A percentile compares a stretch with the other conserved stretches of the same genome.
Conservation (phyloP, 306 rosid species). For the Benincasa hispida region DNA sequence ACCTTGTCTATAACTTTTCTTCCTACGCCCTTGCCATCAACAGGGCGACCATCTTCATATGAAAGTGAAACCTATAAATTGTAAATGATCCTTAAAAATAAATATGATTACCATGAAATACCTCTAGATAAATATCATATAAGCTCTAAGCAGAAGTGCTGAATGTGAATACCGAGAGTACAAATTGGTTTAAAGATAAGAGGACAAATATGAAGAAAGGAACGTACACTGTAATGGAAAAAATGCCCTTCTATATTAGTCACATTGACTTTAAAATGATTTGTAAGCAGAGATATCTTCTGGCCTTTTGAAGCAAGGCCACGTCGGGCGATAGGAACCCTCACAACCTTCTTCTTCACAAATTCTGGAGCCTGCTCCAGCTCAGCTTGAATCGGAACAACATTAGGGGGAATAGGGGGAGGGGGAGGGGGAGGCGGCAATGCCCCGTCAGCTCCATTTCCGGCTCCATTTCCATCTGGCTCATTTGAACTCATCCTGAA, state of each 20-base stretch:
- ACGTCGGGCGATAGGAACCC: slow-evolving; percentile 62
- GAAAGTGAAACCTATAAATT: slow-evolving; percentile 44
- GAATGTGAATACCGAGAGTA: neutral
- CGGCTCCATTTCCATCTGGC: slow-evolving; percentile 27
- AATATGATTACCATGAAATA: neutral
- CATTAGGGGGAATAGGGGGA: slow-evolving; percentile 55
- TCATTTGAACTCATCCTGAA: slow-evolving; percentile 41
- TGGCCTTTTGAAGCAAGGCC: slow-evolving; percentile 53
- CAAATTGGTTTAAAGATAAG: neutral
- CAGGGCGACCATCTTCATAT: slow-evolving; percentile 88
- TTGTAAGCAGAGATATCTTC: slow-evolving; percentile 42
- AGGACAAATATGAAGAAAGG: neutral
- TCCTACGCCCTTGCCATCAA: slow-evolving; percentile 74
- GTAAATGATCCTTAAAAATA: neutral
- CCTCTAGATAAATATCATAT: neutral
- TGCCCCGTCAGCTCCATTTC: slow-evolving; percentile 19
- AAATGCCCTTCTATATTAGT: slow-evolving; percentile 40
- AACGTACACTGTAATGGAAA: slow-evolving; percentile 78
- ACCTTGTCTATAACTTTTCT: slow-evolving; percentile 63
- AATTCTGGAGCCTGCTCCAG: slow-evolving; percentile 26
- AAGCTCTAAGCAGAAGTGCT: neutral
- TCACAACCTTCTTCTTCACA: slow-evolving; percentile 36
- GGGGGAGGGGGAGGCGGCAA: slow-evolving; percentile 93
- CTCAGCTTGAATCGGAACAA: slow-evolving; percentile 31
- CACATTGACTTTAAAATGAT: slow-evolving; percentile 65